phyloP scores from a whole-genome alignment of 257 asterid species.

The Solanum ossicruentum region DNA sequence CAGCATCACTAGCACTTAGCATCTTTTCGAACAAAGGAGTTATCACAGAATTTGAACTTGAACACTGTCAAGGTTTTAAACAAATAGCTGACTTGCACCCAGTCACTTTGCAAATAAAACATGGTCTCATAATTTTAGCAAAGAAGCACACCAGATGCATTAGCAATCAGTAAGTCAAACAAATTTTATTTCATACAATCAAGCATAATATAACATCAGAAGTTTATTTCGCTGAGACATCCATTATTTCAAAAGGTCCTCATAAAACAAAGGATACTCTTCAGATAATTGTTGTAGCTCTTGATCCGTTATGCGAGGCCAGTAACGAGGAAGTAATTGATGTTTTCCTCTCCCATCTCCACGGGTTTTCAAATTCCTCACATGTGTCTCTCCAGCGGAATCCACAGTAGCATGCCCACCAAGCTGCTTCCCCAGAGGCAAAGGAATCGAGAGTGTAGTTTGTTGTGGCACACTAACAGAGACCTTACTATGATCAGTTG shows the following conservation, averaged over 20 bases:
- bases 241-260: not conserved
- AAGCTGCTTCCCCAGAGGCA: conserved; percentile 28
- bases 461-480: conserved; percentile 19
- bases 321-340: conserved; percentile 63
- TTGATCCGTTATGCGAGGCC: conserved; percentile 48
- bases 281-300: conserved; percentile 59
- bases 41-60: conserved; percentile 55
- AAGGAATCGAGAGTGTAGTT: conserved; percentile 10
- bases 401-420: conserved; percentile 28
- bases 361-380: conserved; percentile 33
- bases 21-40: conserved; percentile 89
- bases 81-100: not conserved
- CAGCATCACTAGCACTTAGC: conserved; percentile 94
- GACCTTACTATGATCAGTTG: conserved; percentile 22
- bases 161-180: not conserved
- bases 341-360: conserved; percentile 44
- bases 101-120: not conserved
- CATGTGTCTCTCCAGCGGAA: conserved; percentile 30
- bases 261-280: conserved; percentile 49
- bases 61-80: conserved; percentile 37
- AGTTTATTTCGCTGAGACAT: not conserved
- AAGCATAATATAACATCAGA: not conserved
- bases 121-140: not conserved
- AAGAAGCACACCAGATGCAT: not conserved
- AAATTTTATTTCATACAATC: not conserved